Percentiles rank a stretch among this genome's conserved stretches.
Conservation (phyloP, 2,329 filamentous ascomycete genomes). For the Ceratocystis destructans region DNA sequence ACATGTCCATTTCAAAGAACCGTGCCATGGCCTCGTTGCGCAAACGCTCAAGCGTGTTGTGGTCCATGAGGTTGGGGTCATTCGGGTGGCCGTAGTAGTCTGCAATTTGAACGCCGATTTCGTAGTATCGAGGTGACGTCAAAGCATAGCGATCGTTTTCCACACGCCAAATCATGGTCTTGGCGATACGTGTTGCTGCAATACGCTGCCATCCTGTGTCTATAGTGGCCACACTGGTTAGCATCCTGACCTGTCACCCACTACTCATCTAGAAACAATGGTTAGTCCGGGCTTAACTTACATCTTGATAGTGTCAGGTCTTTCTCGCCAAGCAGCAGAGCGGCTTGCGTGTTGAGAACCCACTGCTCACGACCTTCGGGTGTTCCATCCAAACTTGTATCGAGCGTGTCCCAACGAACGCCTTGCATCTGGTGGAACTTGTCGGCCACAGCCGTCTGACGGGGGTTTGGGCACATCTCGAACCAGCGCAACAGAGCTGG, state of each 20-base stretch:
- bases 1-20: slow-evolving; percentile 47
- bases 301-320: slow-evolving; percentile 47
- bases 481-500: slow-evolving; percentile 50
- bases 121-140: slow-evolving; percentile 35
- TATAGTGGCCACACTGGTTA: slow-evolving; percentile 22
- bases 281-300: slow-evolving; percentile 27
- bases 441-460: slow-evolving; percentile 35
- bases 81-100: slow-evolving; percentile 36
- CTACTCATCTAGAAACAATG: neutral
- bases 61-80: slow-evolving; percentile 33
- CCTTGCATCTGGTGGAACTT: slow-evolving; percentile 45
- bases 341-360: slow-evolving; percentile 51
- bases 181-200: slow-evolving; percentile 40
- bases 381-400: slow-evolving; percentile 37
- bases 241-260: neutral
- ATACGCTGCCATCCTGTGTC: slow-evolving; percentile 46
- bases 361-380: slow-evolving; percentile 49
- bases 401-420: slow-evolving; percentile 51
- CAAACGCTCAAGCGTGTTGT: slow-evolving; percentile 33
- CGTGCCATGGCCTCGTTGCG: slow-evolving; percentile 37
- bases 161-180: slow-evolving; percentile 45
- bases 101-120: slow-evolving; percentile 40
- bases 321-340: slow-evolving; percentile 50
- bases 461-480: slow-evolving; percentile 38
- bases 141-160: slow-evolving; percentile 45